phyloP scores from a whole-genome alignment of 2,329 filamentous ascomycete species.

The Zasmidium citrigriseum region DNA sequence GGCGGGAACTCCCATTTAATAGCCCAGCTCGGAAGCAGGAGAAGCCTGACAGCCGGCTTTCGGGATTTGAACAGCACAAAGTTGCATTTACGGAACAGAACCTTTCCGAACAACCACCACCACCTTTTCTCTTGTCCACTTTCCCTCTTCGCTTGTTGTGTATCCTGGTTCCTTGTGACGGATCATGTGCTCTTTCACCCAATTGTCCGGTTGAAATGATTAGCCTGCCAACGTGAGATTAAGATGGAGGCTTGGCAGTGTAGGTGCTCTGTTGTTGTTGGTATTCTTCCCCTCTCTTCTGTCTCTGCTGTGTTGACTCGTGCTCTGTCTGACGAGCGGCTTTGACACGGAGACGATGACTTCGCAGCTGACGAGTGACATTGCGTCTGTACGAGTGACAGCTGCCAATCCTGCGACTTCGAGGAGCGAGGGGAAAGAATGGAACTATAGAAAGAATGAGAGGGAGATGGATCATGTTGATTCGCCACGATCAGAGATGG shows the following conservation, averaged over 20 bases:
- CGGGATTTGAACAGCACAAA: neutral
- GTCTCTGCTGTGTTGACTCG: neutral
- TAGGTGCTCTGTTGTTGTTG: neutral
- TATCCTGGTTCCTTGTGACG: too few species aligned
- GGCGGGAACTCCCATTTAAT: neutral
- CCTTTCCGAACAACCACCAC: neutral
- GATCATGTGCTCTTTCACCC: neutral
- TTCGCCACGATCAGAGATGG: neutral
- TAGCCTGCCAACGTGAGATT: too few species aligned
- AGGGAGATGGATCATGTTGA: neutral
- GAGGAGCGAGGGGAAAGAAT: neutral
- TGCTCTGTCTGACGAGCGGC: neutral
- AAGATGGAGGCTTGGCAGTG: neutral
- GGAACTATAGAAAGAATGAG: neutral
- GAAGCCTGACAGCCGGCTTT: neutral
- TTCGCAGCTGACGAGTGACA: neutral
- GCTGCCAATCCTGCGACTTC: neutral
- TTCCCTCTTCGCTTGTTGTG: too few species aligned
- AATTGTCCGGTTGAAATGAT: too few species aligned
- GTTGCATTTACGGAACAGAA: neutral
- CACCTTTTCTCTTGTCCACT: neutral
- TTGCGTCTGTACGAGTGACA: neutral
- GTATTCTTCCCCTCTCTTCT: neutral
- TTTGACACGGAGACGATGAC: neutral
- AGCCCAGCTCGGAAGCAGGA: neutral